Conservation (phyloP, 306 rosid genomes). For the Begonia fuchsioides region DNA sequence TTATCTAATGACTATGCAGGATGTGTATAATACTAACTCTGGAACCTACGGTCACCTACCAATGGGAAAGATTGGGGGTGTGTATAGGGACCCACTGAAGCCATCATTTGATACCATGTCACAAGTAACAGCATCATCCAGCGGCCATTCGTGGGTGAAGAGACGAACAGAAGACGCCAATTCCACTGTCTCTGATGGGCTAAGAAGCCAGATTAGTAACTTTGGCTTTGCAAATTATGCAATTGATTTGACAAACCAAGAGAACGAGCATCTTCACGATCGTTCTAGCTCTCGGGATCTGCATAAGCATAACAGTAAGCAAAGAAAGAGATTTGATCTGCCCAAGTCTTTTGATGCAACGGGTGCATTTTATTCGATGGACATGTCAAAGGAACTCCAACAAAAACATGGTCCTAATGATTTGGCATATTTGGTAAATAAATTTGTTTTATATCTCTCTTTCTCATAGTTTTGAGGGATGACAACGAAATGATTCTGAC, state of each 20-base stretch:
- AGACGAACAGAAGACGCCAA: conserved; percentile 42
- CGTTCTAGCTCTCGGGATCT: conserved; percentile 6
- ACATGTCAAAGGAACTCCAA: conserved; percentile 20
- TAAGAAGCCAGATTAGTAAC: conserved; percentile 75
- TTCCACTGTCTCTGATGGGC: conserved; percentile 70
- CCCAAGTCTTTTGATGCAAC: conserved; percentile 35
- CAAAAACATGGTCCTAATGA: conserved; percentile 13
- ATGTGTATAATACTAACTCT: conserved; percentile 22
- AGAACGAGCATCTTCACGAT: conserved; percentile 15
- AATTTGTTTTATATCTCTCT: not conserved
- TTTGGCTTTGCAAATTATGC: conserved; percentile 61
- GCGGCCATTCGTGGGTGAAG: conserved; percentile 59
- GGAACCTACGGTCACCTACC: conserved; percentile 12
- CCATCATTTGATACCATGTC: conserved; percentile 36
- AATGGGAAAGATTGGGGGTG: conserved; percentile 22
- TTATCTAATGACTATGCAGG: conserved; percentile 16
- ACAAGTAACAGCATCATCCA: conserved; percentile 30
- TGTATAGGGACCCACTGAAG: conserved; percentile 23
- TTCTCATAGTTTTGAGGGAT: too few relatives aligned
- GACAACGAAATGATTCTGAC: too few relatives aligned
- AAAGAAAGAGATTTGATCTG: conserved; percentile 9
- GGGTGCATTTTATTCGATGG: conserved; percentile 17
- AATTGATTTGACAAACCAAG: conserved; percentile 27
- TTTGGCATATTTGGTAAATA: conserved; percentile 20
- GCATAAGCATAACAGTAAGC: conserved; percentile 15